phyloP scores from a whole-genome alignment of 176 grass and related monocot species.

The Typha latifolia region DNA sequence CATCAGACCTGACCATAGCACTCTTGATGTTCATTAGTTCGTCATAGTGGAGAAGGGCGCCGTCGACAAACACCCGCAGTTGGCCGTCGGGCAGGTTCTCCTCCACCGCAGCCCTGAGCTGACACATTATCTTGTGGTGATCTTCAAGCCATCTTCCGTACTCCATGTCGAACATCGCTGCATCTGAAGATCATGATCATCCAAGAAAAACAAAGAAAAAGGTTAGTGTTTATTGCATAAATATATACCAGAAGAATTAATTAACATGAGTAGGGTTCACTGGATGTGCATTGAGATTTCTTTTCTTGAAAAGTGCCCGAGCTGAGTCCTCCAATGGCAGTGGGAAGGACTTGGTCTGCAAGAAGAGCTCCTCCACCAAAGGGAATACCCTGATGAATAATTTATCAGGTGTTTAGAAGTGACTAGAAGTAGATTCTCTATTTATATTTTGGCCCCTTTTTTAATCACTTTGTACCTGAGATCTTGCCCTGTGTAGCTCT shows the following conservation, averaged over 20 bases:
- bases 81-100: conserved; percentile 29
- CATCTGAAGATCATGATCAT: conserved; percentile 13
- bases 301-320: conserved; percentile 13
- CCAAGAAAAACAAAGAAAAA: background rate
- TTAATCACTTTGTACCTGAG: conserved; percentile 28
- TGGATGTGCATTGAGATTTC: too few species aligned
- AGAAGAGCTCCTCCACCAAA: conserved; percentile 24
- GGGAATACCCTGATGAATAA: conserved; percentile 21
- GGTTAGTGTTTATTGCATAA: background rate
- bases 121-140: conserved; percentile 29
- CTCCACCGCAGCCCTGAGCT: conserved; percentile 38
- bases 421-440: too few species aligned
- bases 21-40: conserved; percentile 31
- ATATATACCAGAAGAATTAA: background rate
- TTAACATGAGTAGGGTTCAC: background rate
- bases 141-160: conserved; percentile 42
- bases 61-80: conserved; percentile 34
- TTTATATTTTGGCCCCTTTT: background rate
- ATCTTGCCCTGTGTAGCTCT: conserved; percentile 40
- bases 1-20: conserved; percentile 22
- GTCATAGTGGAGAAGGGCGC: conserved; percentile 29
- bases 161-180: conserved; percentile 45
- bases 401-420: background rate
- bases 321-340: conserved; percentile 25
- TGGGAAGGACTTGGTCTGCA: conserved; percentile 12